Percentiles rank a stretch among this genome's conserved stretches.
Evolutionary conservation across 768 basidiomycete species (phyloP).

Genomic region (Lentinula sp.): DNA sequence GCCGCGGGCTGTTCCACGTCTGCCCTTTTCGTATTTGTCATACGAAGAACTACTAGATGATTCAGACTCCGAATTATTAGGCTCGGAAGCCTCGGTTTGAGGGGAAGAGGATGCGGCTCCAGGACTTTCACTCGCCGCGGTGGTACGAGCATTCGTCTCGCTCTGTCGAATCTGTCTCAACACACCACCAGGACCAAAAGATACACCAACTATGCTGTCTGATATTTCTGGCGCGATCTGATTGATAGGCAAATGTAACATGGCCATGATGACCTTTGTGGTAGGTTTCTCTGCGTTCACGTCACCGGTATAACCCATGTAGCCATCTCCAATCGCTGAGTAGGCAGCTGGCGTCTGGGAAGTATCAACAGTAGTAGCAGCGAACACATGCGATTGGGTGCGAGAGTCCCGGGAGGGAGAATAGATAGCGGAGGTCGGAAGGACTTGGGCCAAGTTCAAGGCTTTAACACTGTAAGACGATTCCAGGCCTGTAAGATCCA

Average conservation of each 20-base stretch:
- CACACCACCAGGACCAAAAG: not conserved
- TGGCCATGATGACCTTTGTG: conserved; percentile 8
- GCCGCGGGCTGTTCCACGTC: not conserved
- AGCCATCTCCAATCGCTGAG: conserved; percentile 9
- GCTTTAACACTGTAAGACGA: conserved; percentile 19
- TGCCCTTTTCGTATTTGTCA: not conserved
- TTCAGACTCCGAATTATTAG: not conserved
- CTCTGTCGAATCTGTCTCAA: not conserved
- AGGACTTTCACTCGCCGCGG: not conserved
- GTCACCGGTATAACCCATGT: conserved; percentile 13
- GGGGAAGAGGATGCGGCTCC: not conserved
- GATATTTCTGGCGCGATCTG: not conserved
- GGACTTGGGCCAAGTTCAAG: conserved; percentile 12
- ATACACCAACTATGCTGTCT: not conserved
- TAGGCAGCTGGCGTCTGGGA: conserved; percentile 13
- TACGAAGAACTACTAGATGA: not conserved
- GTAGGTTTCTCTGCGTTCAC: conserved; percentile 12
- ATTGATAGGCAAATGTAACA: conserved; percentile 7
- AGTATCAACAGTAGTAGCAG: conserved; percentile 7
- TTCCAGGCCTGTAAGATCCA: conserved; percentile 3
- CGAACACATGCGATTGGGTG: conserved; percentile 17
- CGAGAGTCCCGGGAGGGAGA: conserved; percentile 10
- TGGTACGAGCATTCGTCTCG: not conserved
- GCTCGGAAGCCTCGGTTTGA: not conserved
- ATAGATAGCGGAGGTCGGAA: conserved; percentile 13